Conservation (phyloP, 2,329 filamentous ascomycete species). For the Cadophora sp. region DNA sequence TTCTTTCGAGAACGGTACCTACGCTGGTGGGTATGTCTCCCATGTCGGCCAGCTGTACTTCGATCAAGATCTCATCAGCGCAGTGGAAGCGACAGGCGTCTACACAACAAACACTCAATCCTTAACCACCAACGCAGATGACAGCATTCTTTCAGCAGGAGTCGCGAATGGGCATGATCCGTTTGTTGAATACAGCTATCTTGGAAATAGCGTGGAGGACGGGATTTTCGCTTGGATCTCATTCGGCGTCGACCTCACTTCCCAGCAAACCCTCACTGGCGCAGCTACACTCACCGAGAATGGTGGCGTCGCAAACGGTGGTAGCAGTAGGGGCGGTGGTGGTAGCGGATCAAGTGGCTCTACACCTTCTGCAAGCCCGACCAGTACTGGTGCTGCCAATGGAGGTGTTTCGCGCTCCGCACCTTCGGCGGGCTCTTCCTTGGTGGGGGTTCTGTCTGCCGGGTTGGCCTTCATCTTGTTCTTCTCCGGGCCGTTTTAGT, state of each 20-base stretch:
- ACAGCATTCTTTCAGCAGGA: slow-evolving; percentile 55
- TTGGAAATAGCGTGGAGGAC: slow-evolving; percentile 58
- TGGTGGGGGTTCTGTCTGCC: too few species aligned
- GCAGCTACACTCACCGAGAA: slow-evolving; percentile 19
- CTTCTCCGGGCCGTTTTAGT: too few species aligned
- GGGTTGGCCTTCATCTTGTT: too few species aligned
- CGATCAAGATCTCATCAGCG: slow-evolving; percentile 63
- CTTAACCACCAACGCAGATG: slow-evolving; percentile 56
- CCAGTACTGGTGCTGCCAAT: not conserved
- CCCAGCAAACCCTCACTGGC: slow-evolving; percentile 13
- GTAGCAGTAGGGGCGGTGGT: not conserved
- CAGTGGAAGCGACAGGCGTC: slow-evolving; percentile 56
- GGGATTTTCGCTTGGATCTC: slow-evolving; percentile 64
- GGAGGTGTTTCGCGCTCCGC: too few species aligned
- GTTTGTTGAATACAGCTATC: slow-evolving; percentile 62
- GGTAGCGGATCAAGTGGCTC: not conserved
- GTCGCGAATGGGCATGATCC: slow-evolving; percentile 55
- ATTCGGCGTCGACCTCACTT: slow-evolving; percentile 55
- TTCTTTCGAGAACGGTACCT: slow-evolving; percentile 51
- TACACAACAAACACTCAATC: slow-evolving; percentile 55
- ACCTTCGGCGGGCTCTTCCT: too few species aligned
- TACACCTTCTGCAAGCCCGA: not conserved
- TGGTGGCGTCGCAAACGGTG: slow-evolving; percentile 19
- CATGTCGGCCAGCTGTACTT: slow-evolving; percentile 72
- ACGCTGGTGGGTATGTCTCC: slow-evolving; percentile 56